Percentiles rank a stretch among this genome's conserved stretches.
Conservation (phyloP, 305 asterid genomes). For the Rubia peregrina region DNA sequence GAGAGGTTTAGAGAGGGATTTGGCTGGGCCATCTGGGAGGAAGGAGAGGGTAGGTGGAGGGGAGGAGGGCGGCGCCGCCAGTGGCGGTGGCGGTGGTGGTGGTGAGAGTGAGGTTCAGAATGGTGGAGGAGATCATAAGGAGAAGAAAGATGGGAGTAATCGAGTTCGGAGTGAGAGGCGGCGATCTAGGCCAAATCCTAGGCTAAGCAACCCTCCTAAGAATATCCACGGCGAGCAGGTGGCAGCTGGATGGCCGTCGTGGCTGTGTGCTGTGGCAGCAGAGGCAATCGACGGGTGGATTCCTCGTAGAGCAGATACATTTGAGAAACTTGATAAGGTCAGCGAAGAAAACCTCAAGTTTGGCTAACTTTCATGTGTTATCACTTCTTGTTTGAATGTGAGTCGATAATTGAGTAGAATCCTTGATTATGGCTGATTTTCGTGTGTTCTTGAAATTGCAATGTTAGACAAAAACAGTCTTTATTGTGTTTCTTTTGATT, state of each 20-base stretch:
- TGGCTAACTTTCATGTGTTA: constrained; percentile 3
- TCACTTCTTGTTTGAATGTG: no score
- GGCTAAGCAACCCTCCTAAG: constrained; percentile 74
- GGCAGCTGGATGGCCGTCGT: constrained; percentile 93
- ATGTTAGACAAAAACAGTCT: no score
- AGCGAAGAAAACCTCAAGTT: constrained; percentile 10
- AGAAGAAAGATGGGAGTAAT: constrained; percentile 34
- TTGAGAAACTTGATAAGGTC: constrained; percentile 80
- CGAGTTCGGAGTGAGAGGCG: constrained; percentile 58
- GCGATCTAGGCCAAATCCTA: constrained; percentile 70
- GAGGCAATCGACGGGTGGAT: constrained; percentile 90
- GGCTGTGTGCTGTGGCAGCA: constrained; percentile 89
- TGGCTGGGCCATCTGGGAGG: constrained; percentile 44
- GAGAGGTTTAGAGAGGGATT: constrained; percentile 42
- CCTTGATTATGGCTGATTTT: background rate
- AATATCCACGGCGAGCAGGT: constrained; percentile 86
- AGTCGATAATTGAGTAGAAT: background rate
- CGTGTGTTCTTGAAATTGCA: background rate
- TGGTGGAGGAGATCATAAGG: constrained; percentile 47
- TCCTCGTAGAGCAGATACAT: constrained; percentile 85
- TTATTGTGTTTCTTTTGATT: background rate
- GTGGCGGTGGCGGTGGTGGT: constrained; percentile 23
- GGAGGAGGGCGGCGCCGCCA: constrained; percentile 19
- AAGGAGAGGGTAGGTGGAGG: constrained; percentile 60
- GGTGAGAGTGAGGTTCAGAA: constrained; percentile 38